These are phyloP conservation scores for Euphorbia pulcherrima DNA, from an alignment of 345 rosid genomes.

Conservation along the genomic window DNA sequence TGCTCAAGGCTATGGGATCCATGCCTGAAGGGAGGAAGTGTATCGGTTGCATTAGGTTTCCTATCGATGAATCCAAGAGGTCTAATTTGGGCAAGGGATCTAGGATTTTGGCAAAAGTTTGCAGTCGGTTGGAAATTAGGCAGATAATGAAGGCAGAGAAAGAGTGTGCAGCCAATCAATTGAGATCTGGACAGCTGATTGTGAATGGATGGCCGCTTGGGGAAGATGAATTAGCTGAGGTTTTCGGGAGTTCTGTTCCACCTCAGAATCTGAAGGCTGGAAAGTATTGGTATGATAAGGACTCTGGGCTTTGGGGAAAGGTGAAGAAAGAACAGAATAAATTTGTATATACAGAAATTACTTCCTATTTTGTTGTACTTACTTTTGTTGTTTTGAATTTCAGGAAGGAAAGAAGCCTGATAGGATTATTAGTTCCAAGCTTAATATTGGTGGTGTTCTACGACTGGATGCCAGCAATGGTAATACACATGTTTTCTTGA, in stretches of 20 bases:
- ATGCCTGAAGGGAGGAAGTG: constrained; percentile 79
- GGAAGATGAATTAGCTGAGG: constrained; percentile 49
- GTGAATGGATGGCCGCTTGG: constrained; percentile 51
- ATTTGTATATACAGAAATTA: not conserved
- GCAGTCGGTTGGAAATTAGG: constrained; percentile 47
- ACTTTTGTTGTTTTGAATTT: constrained; percentile 11
- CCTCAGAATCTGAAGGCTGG: constrained; percentile 91
- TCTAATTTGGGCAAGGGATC: constrained; percentile 45
- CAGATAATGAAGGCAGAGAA: constrained; percentile 71
- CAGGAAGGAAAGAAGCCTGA: constrained; percentile 72
- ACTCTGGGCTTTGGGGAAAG: constrained; percentile 92
- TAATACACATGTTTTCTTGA: constrained; percentile 50
- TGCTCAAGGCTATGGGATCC: constrained; percentile 72
- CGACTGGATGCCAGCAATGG: constrained; percentile 53
- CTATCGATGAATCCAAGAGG: constrained; percentile 51
- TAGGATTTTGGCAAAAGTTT: constrained; percentile 38
- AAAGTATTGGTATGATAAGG: constrained; percentile 96
- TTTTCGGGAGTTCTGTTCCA: constrained; percentile 36
- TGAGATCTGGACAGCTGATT: constrained; percentile 54
- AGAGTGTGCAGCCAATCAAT: constrained; percentile 54
- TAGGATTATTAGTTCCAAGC: constrained; percentile 49
- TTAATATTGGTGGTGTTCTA: constrained; percentile 53
- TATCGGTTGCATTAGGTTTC: constrained; percentile 49
- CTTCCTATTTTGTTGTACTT: not conserved
- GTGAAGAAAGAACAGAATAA: constrained; percentile 24